A percentile compares a stretch with the other conserved stretches of the same genome.
These are phyloP conservation scores for Panaeolus cyanescens DNA, from an alignment of 768 basidiomycete species.

Conservation along the genomic window DNA sequence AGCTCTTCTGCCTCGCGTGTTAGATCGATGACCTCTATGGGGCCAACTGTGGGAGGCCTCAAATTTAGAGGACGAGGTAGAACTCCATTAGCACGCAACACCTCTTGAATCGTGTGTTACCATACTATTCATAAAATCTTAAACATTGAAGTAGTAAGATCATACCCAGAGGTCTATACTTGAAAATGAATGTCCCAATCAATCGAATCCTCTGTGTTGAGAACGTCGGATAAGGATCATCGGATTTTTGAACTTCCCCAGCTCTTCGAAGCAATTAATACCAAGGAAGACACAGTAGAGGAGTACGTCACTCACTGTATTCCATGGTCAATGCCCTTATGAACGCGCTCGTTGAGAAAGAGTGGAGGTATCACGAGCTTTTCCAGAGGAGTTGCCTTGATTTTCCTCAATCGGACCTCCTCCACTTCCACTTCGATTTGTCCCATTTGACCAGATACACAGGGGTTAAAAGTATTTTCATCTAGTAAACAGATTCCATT, in stretches of 20 bases:
- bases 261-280: slow-evolving; percentile 1
- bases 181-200: slow-evolving; percentile 8
- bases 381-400: not conserved
- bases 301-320: slow-evolving; percentile 17
- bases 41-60: not conserved
- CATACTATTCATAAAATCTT: not conserved
- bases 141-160: not conserved
- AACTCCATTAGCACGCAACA: slow-evolving; percentile 12
- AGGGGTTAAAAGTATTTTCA: not conserved
- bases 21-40: slow-evolving; percentile 12
- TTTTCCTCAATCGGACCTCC: not conserved
- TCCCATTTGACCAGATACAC: not conserved
- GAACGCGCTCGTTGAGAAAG: slow-evolving; percentile 23
- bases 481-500: not conserved
- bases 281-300: not conserved
- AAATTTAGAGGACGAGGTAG: slow-evolving; percentile 2
- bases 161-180: slow-evolving; percentile 14
- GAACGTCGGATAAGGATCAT: not conserved
- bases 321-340: slow-evolving; percentile 27
- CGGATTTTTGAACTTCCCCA: not conserved
- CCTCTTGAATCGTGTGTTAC: not conserved
- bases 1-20: slow-evolving; percentile 10
- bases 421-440: not conserved
- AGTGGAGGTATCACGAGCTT: slow-evolving; percentile 5
- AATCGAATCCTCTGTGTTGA: not conserved